A percentile compares a stretch with the other conserved stretches of the same genome.
phyloP scores from a whole-genome alignment of 257 asterid genomes.

The Solanum peruvianum region DNA sequence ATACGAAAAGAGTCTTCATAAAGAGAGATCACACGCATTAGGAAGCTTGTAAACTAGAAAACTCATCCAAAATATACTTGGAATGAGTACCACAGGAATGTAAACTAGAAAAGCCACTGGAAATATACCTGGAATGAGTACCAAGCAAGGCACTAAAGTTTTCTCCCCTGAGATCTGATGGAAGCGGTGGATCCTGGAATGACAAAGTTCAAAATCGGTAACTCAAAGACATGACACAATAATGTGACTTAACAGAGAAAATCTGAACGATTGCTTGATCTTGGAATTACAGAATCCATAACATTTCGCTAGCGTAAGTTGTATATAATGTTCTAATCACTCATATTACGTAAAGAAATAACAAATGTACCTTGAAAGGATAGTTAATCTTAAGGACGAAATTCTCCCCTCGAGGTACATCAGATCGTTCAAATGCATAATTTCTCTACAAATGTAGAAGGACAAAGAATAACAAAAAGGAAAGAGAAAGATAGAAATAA shows the following conservation, averaged over 20 bases:
- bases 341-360: background rate
- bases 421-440: conserved; percentile 91
- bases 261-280: background rate
- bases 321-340: background rate
- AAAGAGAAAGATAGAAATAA: background rate
- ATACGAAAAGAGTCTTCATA: background rate
- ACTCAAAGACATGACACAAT: conserved; percentile 5
- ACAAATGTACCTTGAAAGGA: conserved; percentile 60
- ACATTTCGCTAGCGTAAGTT: background rate
- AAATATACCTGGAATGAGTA: conserved; percentile 77
- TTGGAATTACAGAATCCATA: background rate
- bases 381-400: conserved; percentile 76
- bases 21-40: background rate
- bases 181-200: conserved; percentile 74
- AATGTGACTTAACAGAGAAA: background rate
- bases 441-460: conserved; percentile 43
- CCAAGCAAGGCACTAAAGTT: conserved; percentile 76
- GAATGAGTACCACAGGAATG: conserved; percentile 51
- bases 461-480: background rate
- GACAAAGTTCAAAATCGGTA: conserved; percentile 11
- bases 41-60: background rate
- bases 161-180: conserved; percentile 80
- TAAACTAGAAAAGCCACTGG: background rate
- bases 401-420: conserved; percentile 78
- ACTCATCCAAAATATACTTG: conserved; percentile 36